phyloP scores from a whole-genome alignment of 2,329 filamentous ascomycete species.

The Boeremia exigua region DNA sequence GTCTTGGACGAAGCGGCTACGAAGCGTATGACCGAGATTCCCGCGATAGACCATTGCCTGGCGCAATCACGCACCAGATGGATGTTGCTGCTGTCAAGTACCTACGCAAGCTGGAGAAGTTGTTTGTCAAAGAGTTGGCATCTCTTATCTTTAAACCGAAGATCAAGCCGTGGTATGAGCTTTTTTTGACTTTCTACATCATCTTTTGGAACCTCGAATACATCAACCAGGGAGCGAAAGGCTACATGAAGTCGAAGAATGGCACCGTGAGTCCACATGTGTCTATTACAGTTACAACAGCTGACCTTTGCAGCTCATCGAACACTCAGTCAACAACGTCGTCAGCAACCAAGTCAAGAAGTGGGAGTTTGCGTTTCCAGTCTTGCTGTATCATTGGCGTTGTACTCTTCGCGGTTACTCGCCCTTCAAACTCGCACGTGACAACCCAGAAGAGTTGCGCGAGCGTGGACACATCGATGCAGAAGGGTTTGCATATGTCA shows the following conservation, averaged over 20 bases:
- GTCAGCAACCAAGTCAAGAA: conserved; percentile 43
- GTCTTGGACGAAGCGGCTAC: conserved; percentile 40
- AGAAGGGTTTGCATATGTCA: conserved; percentile 41
- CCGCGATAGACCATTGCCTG: conserved; percentile 41
- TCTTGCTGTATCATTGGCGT: conserved; percentile 44
- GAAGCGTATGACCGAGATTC: conserved; percentile 45
- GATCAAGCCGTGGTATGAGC: conserved; percentile 48
- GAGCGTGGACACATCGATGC: conserved; percentile 38
- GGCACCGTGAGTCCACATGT: conserved; percentile 38
- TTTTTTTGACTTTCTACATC: conserved; percentile 45
- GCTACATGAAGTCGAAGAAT: conserved; percentile 44
- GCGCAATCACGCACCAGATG: conserved; percentile 46
- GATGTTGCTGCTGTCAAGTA: conserved; percentile 46
- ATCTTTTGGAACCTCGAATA: conserved; percentile 47
- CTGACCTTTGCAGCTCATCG: conserved; percentile 36
- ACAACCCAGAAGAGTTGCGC: conserved; percentile 43
- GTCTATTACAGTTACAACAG: neutral
- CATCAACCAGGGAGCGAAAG: conserved; percentile 41
- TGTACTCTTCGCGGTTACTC: conserved; percentile 39
- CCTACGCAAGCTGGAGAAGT: conserved; percentile 37
- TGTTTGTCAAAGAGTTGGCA: conserved; percentile 38
- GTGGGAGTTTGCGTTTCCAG: conserved; percentile 42
- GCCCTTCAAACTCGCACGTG: conserved; percentile 43
- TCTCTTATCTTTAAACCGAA: conserved; percentile 40
- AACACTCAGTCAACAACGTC: conserved; percentile 41